phyloP scores from a whole-genome alignment of 148 eudicot genomes.

The Persicaria tinctoria region DNA sequence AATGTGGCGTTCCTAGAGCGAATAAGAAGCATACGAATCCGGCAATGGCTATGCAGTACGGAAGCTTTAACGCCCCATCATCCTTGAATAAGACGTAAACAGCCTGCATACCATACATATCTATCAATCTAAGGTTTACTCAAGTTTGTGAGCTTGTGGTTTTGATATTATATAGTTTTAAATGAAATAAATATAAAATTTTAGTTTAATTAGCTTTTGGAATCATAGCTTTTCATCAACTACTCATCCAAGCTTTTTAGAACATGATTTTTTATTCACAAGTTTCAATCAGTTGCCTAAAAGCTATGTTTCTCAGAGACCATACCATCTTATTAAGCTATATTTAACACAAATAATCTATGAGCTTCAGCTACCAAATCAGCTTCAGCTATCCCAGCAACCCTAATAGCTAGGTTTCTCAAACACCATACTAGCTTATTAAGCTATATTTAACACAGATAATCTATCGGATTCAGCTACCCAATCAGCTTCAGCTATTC shows the following conservation, averaged over 20 bases:
- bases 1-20: conserved; percentile 79
- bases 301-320: too few relatives aligned
- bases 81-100: conserved; percentile 50
- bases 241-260: not conserved
- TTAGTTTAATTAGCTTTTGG: not conserved
- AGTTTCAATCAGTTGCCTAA: not conserved
- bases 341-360: too few relatives aligned
- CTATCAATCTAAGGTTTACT: too few relatives aligned
- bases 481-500: too few relatives aligned
- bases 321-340: too few relatives aligned
- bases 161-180: too few relatives aligned
- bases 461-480: too few relatives aligned
- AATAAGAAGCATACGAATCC: conserved; percentile 72
- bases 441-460: not conserved
- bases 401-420: not conserved
- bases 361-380: too few relatives aligned
- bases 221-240: not conserved
- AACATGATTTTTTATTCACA: not conserved
- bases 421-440: not conserved
- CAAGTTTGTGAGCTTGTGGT: too few relatives aligned
- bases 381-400: too few relatives aligned
- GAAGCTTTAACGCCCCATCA: conserved; percentile 62
- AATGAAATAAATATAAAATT: too few relatives aligned
- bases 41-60: conserved; percentile 63
- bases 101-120: conserved; percentile 48